Base-by-base conservation (phyloP, 148 eudicot genomes). In the Tetragonia tetragonoides region DNA sequence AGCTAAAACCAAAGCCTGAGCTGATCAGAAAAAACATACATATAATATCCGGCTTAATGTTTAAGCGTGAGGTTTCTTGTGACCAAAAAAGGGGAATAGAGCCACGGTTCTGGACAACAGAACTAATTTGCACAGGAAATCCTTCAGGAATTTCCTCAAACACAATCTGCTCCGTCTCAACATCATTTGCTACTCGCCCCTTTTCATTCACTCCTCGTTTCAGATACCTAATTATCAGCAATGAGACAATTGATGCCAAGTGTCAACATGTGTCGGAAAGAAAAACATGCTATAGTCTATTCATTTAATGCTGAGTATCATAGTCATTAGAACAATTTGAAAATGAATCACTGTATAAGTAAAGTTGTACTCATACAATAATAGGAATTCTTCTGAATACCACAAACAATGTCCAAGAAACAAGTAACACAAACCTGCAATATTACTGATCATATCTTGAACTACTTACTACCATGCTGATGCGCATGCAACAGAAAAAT, bases 21-120 rank as follows among this genome's bases (percentile, higher is more conserved):
- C 6, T 20, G 11, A 6, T 15, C 1, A 24, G 42, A 63, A 39
- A 49, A 64, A 68, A 78, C 95, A 74, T 94, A 94, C 98, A 83
- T 76, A 85, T 90, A 24, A 95, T 93, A 85, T 91, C 97, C 64
- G 99, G 99, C 79, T 93, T 95, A 61, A 93, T 51, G 87, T 90
- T 95, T 65, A 95, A 84, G 82, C 99, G 92, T 46, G 99, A 91
- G 47, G 99, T 91, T 80, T 95, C 99, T 80, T 95, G 97, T 15
- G 97, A 91, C 99, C 99, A 95, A 83, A 91, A 95, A 60, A 95
- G 93, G 21, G 99, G 99, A 77, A 95, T 95, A 60, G 99, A 95
- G 41, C 97, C 99, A 71, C 97, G 99, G 74, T 88, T 93, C 82
- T 95, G 99, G 61, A 95, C 96, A 80, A 95, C 84, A 63, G 97